These are phyloP conservation scores for Leccinum pellstonianum DNA, from an alignment of 768 basidiomycete species.

Conservation along the genomic window DNA sequence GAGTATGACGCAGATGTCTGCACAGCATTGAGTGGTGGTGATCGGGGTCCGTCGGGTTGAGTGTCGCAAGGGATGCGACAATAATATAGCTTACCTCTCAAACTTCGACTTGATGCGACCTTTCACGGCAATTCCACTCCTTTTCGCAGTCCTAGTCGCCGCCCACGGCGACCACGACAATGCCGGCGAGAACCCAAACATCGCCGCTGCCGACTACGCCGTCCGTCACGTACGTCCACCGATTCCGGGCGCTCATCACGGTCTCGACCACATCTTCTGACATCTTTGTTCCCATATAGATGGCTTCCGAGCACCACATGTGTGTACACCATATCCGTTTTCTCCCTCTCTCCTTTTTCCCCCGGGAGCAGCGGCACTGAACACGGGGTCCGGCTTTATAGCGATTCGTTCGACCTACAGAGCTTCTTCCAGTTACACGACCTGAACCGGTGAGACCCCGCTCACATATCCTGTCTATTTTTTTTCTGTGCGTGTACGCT, in stretches of 20 bases:
- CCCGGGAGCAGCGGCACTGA: not conserved
- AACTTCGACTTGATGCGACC: conserved; percentile 43
- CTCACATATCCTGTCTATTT: not conserved
- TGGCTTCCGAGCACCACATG: conserved; percentile 90
- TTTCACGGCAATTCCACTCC: conserved; percentile 41
- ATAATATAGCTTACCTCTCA: conserved; percentile 9
- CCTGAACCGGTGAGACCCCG: conserved; percentile 63
- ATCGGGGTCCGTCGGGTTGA: conserved; percentile 18
- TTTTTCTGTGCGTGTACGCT: not conserved
- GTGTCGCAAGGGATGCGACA: not conserved
- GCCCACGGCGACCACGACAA: conserved; percentile 67
- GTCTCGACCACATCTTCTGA: conserved; percentile 11
- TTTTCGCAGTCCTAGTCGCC: conserved; percentile 32
- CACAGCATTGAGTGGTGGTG: conserved; percentile 9
- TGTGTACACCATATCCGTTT: conserved; percentile 32
- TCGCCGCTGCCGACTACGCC: conserved; percentile 58
- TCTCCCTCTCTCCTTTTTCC: not conserved
- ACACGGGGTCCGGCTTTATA: conserved; percentile 30
- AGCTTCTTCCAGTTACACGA: conserved; percentile 98
- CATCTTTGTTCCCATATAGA: conserved; percentile 45
- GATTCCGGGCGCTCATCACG: conserved; percentile 5
- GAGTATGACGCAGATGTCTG: not conserved
- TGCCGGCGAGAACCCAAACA: conserved; percentile 59
- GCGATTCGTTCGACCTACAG: conserved; percentile 77
- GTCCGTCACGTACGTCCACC: conserved; percentile 77